These are phyloP conservation scores for Boletus eberwhitei DNA, from an alignment of 768 basidiomycete genomes.

Conservation along the genomic window DNA sequence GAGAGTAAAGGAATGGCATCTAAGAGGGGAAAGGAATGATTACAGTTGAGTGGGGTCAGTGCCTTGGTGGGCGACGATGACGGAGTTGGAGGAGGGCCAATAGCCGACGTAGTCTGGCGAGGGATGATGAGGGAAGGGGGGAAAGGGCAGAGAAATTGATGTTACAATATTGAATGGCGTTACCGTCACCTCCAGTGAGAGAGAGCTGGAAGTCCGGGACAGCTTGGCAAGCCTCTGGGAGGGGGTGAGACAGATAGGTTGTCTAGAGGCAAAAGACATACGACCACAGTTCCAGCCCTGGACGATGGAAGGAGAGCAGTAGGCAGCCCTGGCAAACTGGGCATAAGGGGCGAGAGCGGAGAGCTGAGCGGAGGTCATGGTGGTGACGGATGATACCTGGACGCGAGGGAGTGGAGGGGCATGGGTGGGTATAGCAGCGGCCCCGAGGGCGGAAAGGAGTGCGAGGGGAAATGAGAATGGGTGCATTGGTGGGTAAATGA, in stretches of 20 bases:
- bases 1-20: not conserved
- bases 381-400: conserved; percentile 11
- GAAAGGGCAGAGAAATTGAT: conserved; percentile 1
- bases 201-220: conserved; percentile 37
- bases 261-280: conserved; percentile 6
- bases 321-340: conserved; percentile 54
- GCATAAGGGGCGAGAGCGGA: conserved; percentile 43
- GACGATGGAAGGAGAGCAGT: conserved; percentile 41
- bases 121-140: not conserved
- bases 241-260: not conserved
- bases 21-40: conserved; percentile 9
- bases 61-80: conserved; percentile 62
- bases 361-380: conserved; percentile 32
- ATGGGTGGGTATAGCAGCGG: conserved; percentile 1
- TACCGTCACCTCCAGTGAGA: conserved; percentile 50
- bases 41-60: conserved; percentile 57
- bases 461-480: not conserved
- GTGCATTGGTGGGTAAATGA: not conserved
- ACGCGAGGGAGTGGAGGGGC: not conserved
- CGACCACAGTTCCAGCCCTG: conserved; percentile 45
- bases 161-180: conserved; percentile 46
- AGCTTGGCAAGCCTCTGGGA: conserved; percentile 33
- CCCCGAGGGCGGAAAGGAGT: conserved; percentile 3
- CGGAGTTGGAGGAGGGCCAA: conserved; percentile 46
- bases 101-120: conserved; percentile 53